Percentiles rank a stretch among this genome's conserved stretches.
phyloP scores from a whole-genome alignment of 352 stramenopile species.

The Pythium vanterpoolii region DNA sequence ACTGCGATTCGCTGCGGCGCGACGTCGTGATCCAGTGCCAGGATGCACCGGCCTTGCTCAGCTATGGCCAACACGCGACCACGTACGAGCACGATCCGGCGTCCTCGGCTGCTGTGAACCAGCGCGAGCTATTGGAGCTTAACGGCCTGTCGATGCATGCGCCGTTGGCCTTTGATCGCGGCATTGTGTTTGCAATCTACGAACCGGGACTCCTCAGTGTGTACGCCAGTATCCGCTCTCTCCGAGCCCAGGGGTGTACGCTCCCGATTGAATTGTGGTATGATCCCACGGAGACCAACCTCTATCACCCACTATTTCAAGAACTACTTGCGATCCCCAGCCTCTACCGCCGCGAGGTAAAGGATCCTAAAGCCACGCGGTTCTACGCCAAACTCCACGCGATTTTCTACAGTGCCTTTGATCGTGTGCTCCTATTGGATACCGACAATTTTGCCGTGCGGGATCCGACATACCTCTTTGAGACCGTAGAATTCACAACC shows the following conservation, averaged over 20 bases:
- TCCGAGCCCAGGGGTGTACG: conserved; percentile 40
- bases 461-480: conserved; percentile 70
- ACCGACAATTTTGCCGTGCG: conserved; percentile 68
- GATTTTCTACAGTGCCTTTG: conserved; percentile 71
- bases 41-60: conserved; percentile 2
- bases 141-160: not conserved
- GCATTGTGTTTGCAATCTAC: conserved; percentile 24
- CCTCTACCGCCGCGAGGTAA: conserved; percentile 16
- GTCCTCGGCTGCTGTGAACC: conserved; percentile 19
- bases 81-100: conserved; percentile 2
- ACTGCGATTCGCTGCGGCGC: conserved; percentile 14
- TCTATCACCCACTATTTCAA: conserved; percentile 38
- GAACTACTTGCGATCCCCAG: conserved; percentile 34
- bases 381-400: conserved; percentile 79
- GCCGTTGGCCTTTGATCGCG: conserved; percentile 18
- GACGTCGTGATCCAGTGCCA: not conserved
- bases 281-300: conserved; percentile 39
- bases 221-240: conserved; percentile 43
- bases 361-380: conserved; percentile 38
- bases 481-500: conserved; percentile 35
- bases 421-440: conserved; percentile 73
- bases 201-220: conserved; percentile 24
- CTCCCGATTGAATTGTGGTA: conserved; percentile 77
- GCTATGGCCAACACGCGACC: conserved; percentile 3
- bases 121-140: not conserved